Evolutionary conservation across 2,329 filamentous ascomycete genomes (phyloP).

Genomic region (Pleoardoris graminearum): DNA sequence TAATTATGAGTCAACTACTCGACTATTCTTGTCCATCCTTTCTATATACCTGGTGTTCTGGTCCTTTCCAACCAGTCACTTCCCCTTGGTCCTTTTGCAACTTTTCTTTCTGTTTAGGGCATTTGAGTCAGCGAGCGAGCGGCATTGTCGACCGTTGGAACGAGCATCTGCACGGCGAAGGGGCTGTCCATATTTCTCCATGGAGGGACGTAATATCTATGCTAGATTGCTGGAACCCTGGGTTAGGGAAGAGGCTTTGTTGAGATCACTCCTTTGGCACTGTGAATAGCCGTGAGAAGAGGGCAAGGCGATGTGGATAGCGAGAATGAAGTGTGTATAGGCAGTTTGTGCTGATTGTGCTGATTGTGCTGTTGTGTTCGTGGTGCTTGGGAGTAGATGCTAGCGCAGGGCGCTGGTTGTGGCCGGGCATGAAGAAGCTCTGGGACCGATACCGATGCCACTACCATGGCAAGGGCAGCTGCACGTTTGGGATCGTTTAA

Average conservation of each 20-base stretch:
- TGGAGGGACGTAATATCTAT: neutral
- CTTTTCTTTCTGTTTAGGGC: too few species aligned
- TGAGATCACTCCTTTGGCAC: neutral
- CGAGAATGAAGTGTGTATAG: slow-evolving; percentile 5
- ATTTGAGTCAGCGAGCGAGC: neutral
- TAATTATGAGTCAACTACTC: slow-evolving; percentile 7
- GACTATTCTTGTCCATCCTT: slow-evolving; percentile 12
- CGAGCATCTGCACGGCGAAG: neutral
- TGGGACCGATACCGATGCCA: too few species aligned
- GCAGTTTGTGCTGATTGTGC: neutral
- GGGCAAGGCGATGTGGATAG: neutral
- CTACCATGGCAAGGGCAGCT: too few species aligned
- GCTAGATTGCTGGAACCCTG: neutral
- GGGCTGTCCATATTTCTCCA: neutral
- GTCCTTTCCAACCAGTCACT: neutral
- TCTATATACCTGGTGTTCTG: slow-evolving; percentile 4
- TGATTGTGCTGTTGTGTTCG: too few species aligned
- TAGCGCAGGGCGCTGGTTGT: too few species aligned
- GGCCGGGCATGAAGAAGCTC: too few species aligned
- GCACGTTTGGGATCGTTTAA: too few species aligned
- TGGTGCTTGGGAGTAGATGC: too few species aligned
- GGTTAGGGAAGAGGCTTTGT: neutral
- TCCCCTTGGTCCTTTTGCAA: neutral
- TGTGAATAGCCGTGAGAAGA: neutral
- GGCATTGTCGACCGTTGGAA: neutral